Base-by-base conservation (phyloP, 345 rosid species). In the Hypericum perforatum region DNA sequence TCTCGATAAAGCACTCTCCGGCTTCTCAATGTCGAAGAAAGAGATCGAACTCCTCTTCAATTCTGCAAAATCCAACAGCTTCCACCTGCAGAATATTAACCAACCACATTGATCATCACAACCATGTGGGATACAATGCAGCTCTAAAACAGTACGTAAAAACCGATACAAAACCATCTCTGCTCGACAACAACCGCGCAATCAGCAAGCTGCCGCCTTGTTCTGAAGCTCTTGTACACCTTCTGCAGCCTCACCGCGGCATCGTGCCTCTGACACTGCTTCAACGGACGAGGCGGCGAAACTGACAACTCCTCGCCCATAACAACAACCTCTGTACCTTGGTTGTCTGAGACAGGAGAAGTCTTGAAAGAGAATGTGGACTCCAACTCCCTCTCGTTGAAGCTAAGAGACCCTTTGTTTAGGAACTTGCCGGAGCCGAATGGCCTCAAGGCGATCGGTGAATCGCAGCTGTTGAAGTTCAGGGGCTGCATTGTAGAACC, bases 141-240 rank as follows among this genome's bases (percentile, higher is more conserved):
- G 9, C 46, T 9, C 5, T 11, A 43, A 11, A 43, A 5, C 12
- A 43, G n/a, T n/a, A n/a, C n/a, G n/a, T 9, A 52, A 45, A 49
- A 36, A 39, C 11, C 16, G 7, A 13, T 22, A 74, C 77, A 6
- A 57, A 57, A 87, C 96, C 98, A 91, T 91, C 84, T 81, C 62
- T 91, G 96, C 73, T 91, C 98, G 47, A 72, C 98, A 9, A 82
- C 68, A 57, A 91, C 95, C 9, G 95, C 98, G 53, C 96, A 87
- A 71, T 91, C 96, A 43, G 98, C 96, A 39, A 91, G 74, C 76
- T 73, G 80, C 65, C 98, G 78, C 58, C 96, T 76, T 32, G 92
- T 91, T 56, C 98, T 74, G 62, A 91, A 91, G 63, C 96, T 91
- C 64, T 80, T 85, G 57, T 91, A 91, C 37, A 91, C 96, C 60